Evolutionary conservation across 495 filamentous ascomycete genomes (phyloP), one percentile per base, ranked within the genome.

Genomic region (Lophiostoma macrostomum): DNA sequence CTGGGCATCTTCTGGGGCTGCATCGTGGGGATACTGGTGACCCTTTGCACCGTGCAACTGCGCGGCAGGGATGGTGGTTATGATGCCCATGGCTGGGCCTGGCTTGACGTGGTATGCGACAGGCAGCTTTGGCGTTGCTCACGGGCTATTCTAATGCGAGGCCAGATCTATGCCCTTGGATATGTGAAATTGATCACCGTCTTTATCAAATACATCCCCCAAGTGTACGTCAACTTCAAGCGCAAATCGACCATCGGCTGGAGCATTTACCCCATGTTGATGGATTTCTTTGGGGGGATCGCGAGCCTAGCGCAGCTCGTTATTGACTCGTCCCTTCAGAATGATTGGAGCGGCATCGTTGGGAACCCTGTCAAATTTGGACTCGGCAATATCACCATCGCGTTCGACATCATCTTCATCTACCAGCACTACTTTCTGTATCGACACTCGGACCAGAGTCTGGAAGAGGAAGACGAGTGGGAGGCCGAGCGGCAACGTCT

Each of bases 341-440:
- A 75, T 25, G 88, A 95, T 67, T 96, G 90, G 89, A 86, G 83
- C 6, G 93, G 91, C 2, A 74, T 97, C 48, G 85, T 82, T 0
- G 93, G 94, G 0, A 98, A 97, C 58, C 90, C 91, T 3, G 82
- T 91, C 56, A 98, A 98, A 71, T 78, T 98, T 44, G 80, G 82
- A 13, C 73, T 98, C 38, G 84, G 85, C 5, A 90, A 93, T 63
- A 76, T 95, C 43, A 84, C 82, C 34, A 83, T 96, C 50, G 54
- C 86, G n/a, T 96, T 95, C 64, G 91, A 96, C 63, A 23, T 85
- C 5, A 71, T 96, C 20, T 97, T 96, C 60, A 80, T 95, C 37
- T 64, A 76, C 14, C 93, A 98, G 69, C 93, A 97, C 72, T 96
- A 89, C 64, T 70, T 87, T 1, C 39, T 64, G 4, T 64, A 64